A percentile compares a stretch with the other conserved stretches of the same genome.
phyloP scores from a whole-genome alignment of 768 basidiomycete genomes.

The Russula sp. region DNA sequence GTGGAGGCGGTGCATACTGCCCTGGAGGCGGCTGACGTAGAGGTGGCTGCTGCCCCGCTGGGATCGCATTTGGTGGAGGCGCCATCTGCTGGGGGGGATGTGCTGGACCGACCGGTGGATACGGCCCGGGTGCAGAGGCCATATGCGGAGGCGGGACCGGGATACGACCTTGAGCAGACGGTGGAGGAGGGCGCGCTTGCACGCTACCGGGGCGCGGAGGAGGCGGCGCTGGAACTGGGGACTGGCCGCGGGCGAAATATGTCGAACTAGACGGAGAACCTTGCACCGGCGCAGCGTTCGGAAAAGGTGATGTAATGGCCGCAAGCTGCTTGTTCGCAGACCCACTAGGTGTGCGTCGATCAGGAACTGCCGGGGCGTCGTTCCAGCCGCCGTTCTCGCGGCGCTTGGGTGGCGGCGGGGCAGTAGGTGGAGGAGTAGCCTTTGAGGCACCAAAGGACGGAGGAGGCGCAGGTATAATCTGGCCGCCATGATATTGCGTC shows the following conservation, averaged over 20 bases:
- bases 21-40: slow-evolving; percentile 37
- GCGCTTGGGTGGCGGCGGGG: slow-evolving; percentile 39
- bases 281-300: slow-evolving; percentile 45
- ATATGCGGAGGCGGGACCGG: slow-evolving; percentile 10
- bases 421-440: slow-evolving; percentile 48
- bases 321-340: slow-evolving; percentile 53
- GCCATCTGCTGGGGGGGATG: not conserved
- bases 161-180: slow-evolving; percentile 13
- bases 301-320: slow-evolving; percentile 87
- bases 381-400: slow-evolving; percentile 85
- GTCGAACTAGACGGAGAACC: slow-evolving; percentile 24
- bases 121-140: slow-evolving; percentile 6
- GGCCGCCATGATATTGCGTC: slow-evolving; percentile 33
- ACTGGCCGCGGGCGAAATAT: slow-evolving; percentile 32
- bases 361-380: slow-evolving; percentile 61
- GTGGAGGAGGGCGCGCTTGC: slow-evolving; percentile 28
- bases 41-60: slow-evolving; percentile 19
- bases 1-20: slow-evolving; percentile 27
- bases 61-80: slow-evolving; percentile 14
- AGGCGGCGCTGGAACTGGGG: slow-evolving; percentile 43
- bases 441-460: slow-evolving; percentile 35
- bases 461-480: slow-evolving; percentile 38
- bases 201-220: slow-evolving; percentile 57
- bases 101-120: slow-evolving; percentile 1
- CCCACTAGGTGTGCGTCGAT: slow-evolving; percentile 48